Evolutionary conservation across 2,329 filamentous ascomycete genomes (phyloP), one percentile per base, ranked within the genome.

Genomic region (Aspergillus sp.): DNA sequence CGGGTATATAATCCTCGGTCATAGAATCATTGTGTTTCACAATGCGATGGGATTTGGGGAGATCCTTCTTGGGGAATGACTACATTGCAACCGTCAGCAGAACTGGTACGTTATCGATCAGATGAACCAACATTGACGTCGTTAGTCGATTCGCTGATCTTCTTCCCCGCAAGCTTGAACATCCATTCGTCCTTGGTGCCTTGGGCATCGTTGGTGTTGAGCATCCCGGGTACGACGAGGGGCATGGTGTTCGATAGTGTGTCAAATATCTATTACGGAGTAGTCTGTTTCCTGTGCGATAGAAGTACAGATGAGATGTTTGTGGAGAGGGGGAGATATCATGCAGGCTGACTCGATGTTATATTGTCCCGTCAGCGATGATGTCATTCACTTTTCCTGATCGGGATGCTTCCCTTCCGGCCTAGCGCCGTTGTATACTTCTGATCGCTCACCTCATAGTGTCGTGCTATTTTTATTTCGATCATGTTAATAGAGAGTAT

Each of bases 91-190:
- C n/a, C n/a, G 4, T 42, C 9, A 47, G 31, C 21, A 47, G 42
- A 11, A 3, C 25, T 13, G 21, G 13, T 14, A 4, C 3, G 19
- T 11, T 6, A 7, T 11, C 1, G 7, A 11, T 10, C 16, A 29
- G 2, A 7, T 9, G 36, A 20, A 57, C 68, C 32, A 56, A 75
- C 72, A 25, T 62, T 61, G 40, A 67, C 66, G 60, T 74, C 67
- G n/a, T 57, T 68, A 4, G 60, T 56, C 2, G 60, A 55, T 1
- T 76, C 72, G 34, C 68, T 68, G 38, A 78, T 65, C 48, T 70
- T 76, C 68, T 78, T 78, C 47, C 76, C 76, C 44, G 74, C 66
- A 29, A 79, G 66, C 61, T 77, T 78, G 43, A 62, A 67, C 47
- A 68, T 63, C 76, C 76, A 78, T 47, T 74, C 69, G 25, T 66